Base-by-base conservation (phyloP, 2,329 filamentous ascomycete genomes). In the Phialemonium atrogriseum region DNA sequence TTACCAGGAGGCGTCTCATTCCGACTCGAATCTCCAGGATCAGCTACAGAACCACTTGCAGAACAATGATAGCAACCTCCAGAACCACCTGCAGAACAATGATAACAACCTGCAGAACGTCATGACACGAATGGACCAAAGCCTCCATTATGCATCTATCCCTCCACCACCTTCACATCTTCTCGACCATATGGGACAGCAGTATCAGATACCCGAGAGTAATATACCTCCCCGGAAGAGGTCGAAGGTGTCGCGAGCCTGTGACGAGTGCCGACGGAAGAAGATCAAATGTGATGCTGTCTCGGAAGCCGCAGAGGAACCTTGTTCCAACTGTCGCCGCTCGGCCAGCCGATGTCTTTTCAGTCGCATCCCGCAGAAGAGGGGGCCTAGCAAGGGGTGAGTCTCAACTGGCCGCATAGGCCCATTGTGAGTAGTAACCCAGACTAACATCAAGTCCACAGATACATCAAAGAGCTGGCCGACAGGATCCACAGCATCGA, bases 381-480 rank as follows among this genome's bases (percentile, higher is more conserved):
- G 84, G 38, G 86, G 87, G 2, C 86, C 87, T 3, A 91, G 82
- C 51, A 94, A 94, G 70, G 87, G 87, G 70, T 84, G 68, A 47
- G 62, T 40, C 12, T n/a, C n/a, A n/a, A n/a, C n/a, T n/a, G n/a
- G n/a, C n/a, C n/a, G n/a, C n/a, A n/a, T n/a, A n/a, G n/a, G n/a
- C n/a, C n/a, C n/a, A n/a, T n/a, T n/a, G n/a, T n/a, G n/a, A n/a
- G 14, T 10, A 19, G 18, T 9, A 22, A 29, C 9, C 32, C 33
- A 33, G 20, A 18, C 40, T 46, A 28, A 44, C 40, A 34, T 34
- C 39, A 38, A 32, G 36, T 18, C 21, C 20, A 26, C 47, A 84
- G 80, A 11, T 94, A 94, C 47, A 94, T 94, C 54, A 94, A 93
- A 52, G 86, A 94, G 54, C 70, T 94, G 14, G 85, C 86, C 15